Evolutionary conservation across 352 stramenopile species (phyloP).

Genomic region (Phytophthora sojae): DNA sequence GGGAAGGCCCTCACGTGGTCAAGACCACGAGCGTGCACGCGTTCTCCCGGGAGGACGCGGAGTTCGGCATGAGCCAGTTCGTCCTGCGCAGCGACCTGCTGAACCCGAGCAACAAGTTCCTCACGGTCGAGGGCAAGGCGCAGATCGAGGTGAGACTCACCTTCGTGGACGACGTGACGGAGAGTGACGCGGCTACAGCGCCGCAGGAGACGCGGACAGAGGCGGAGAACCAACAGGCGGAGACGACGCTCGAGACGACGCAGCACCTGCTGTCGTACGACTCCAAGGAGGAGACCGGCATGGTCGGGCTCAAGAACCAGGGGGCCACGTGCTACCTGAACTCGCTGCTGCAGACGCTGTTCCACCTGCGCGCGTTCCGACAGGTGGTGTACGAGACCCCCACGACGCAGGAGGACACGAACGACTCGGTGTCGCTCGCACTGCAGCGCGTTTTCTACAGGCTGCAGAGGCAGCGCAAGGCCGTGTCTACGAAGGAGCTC

Average conservation of each 20-base stretch:
- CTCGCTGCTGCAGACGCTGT: conserved; percentile 93
- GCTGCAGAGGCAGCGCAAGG: conserved; percentile 71
- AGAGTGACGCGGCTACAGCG: conserved; percentile 36
- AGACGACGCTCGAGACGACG: conserved; percentile 25
- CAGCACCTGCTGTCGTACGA: conserved; percentile 64
- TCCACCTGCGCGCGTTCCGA: conserved; percentile 88
- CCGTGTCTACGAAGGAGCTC: conserved; percentile 93
- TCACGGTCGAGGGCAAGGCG: conserved; percentile 54
- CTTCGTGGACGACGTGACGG: conserved; percentile 29
- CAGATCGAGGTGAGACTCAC: conserved; percentile 59
- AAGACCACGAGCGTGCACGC: conserved; percentile 56
- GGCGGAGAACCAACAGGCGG: background rate
- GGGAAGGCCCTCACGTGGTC: conserved; percentile 23
- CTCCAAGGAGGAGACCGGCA: conserved; percentile 84
- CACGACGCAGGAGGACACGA: conserved; percentile 80
- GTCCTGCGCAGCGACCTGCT: conserved; percentile 52
- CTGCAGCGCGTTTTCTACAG: conserved; percentile 89
- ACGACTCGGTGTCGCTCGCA: conserved; percentile 83
- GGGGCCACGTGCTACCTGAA: conserved; percentile 96
- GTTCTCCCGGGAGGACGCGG: conserved; percentile 57
- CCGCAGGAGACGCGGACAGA: conserved; percentile 11
- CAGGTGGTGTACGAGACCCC: conserved; percentile 88
- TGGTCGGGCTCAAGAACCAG: conserved; percentile 91
- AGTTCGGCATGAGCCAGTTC: conserved; percentile 70
- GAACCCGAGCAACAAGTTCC: conserved; percentile 53